Base-by-base conservation (phyloP, 1,139 yeast species). In the Zygotorulaspora mrakii region DNA sequence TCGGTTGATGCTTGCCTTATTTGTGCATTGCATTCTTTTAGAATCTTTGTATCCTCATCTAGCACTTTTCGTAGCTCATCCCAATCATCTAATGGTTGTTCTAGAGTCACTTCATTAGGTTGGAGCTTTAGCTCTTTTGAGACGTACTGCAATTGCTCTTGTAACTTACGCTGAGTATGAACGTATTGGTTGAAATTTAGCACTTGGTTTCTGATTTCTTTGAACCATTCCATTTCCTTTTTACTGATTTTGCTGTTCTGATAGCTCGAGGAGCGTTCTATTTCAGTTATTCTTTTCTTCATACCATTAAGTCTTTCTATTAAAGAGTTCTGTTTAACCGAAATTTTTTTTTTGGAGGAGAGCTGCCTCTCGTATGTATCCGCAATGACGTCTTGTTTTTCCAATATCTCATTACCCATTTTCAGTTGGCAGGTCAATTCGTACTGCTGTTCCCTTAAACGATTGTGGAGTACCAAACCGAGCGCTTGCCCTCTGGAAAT, bases 221-320 rank as follows among this genome's bases (percentile, higher is more conserved):
- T 61, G 46, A 69, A 65, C 77, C 77, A 74, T 23, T 53, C 57
- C 45, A 61, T 57, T 49, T 74, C 80, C 10, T 65, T 58, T 2
- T 59, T 58, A 35, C 69, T 65, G 22, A 73, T 50, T 1, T 68
- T 64, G 10, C 59, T 38, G 10, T 62, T 57, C 21, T 55, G 50
- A 5, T 48, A 16, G 47, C 48, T 21, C 7, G 37, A 17, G 26
- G 52, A 37, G 7, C 42, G 28, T 42, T 53, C 41, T 43, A 55
- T 45, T 17, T 45, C 30, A 3, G 30, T 43, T 5, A 70, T 39
- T 23, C 52, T 59, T 2, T 56, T 50, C 10, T 57, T 53, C 5
- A 73, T 47, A 7, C 40, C 45, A 3, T 50, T 48, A 7, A 68
- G 51, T 33, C 77, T 62, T 16, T 53, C 49, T n/a, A 56, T 50